phyloP scores from a whole-genome alignment of 805 yeast genomes.

The Saccharomycopsis fibuligera region DNA sequence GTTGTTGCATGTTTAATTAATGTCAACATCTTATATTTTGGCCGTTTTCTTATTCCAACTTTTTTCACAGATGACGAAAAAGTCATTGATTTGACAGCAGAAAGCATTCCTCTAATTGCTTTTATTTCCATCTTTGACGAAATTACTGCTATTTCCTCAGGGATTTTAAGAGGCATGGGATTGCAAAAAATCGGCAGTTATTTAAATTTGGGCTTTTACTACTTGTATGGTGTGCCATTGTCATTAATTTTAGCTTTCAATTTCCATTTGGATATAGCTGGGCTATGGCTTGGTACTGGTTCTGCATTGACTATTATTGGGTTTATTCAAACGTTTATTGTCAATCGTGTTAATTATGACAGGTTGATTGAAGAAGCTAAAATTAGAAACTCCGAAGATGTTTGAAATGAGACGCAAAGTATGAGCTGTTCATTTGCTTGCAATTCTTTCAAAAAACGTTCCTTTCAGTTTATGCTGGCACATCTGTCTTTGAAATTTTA shows the following conservation, averaged over 20 bases:
- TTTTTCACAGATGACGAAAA: constrained; percentile 58
- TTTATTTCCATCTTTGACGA: constrained; percentile 65
- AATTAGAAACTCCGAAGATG: constrained; percentile 8
- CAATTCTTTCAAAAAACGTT: too few species aligned
- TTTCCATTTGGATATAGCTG: constrained; percentile 43
- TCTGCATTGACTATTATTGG: constrained; percentile 29
- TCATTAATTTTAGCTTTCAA: constrained; percentile 53
- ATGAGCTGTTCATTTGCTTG: too few species aligned
- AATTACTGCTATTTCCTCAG: constrained; percentile 63
- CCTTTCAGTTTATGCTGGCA: too few species aligned
- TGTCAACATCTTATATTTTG: constrained; percentile 39
- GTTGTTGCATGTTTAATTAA: constrained; percentile 34
- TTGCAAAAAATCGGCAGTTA: constrained; percentile 67
- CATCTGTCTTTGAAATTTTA: too few species aligned
- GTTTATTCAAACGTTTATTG: constrained; percentile 5
- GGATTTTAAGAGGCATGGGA: constrained; percentile 71
- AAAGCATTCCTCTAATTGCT: constrained; percentile 58
- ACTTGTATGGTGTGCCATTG: constrained; percentile 62
- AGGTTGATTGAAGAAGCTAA: constrained; percentile 15
- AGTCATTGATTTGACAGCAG: constrained; percentile 46
- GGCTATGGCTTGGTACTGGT: constrained; percentile 73
- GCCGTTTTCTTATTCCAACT: constrained; percentile 44
- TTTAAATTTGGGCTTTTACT: constrained; percentile 64
- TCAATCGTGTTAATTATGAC: constrained; percentile 5
- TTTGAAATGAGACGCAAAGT: not conserved